Base-by-base conservation (phyloP, 2,329 filamentous ascomycete species). In the Uncinocarpus reesii region DNA sequence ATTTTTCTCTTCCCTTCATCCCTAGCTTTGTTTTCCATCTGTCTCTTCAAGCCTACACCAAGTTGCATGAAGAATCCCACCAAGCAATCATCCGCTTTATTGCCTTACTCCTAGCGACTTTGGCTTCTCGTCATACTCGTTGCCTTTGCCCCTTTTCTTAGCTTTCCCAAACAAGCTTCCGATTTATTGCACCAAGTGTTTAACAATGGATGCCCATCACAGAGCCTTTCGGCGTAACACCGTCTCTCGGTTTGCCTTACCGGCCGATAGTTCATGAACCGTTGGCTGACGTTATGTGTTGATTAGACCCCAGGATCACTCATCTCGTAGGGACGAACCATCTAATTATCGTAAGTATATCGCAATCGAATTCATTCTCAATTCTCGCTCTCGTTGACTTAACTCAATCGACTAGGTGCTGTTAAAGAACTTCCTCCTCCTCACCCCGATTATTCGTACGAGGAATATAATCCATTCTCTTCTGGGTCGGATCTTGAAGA, bases 161-260 rank as follows among this genome's bases (percentile, higher is more conserved):
- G 11, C 31, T 23, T 10, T 18, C 43, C 26, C n/a, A n/a, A 16
- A 6, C 13, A 29, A 38, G 15, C 29, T 10, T 2, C 4, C 7
- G 8, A 5, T 26, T n/a, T 11, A 1, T 11, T 34, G 8, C 41
- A 43, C 18, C 16, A 46, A 32, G n/a, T 21, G 21, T 36, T 42
- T 46, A 21, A 32, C n/a, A 10, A 53, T 53, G 51, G 53, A 49
- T 18, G 24, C 41, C 21, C 20, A 35, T 16, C 42, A 21, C 23
- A 24, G 31, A 44, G 36, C 31, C 41, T 28, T 7, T 24, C 44
- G 48, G 47, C 52, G 52, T 43, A 29, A 46, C 32, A 52, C 49
- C 42, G 31, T 37, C 32, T 52, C 50, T 48, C 47, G 53, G 53
- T 55, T 51, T 47, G 53, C 35, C 16, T 43, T 44, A 24, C 15